Evolutionary conservation across 2,329 filamentous ascomycete genomes (phyloP), one percentile per base, ranked within the genome.

Genomic region (Alternaria conjuncta): DNA sequence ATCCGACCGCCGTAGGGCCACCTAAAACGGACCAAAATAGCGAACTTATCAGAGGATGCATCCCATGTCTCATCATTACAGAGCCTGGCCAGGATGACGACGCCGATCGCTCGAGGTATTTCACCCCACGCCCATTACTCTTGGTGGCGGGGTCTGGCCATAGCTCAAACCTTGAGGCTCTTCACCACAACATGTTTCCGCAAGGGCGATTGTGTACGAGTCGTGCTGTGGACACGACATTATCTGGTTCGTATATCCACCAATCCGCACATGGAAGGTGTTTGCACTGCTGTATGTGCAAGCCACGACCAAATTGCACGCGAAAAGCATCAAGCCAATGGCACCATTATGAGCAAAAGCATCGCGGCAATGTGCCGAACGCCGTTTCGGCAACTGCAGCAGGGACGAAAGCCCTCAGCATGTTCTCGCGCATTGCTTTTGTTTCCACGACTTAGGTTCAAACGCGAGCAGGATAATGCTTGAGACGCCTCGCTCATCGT

Each of bases 341-440:
- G 23, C 56, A 32, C n/a, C 53, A 32, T 13, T 21, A 23, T 50
- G 57, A 57, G 46, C 36, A 32, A 55, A 25, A 61, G 60, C 55
- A 56, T 47, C 54, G 43, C 61, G 30, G 28, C 13, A 57, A 64
- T 61, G 55, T 67, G 64, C 68, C 66, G 67, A 69, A 49, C 49
- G 44, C 36, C 25, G 49, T 63, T 69, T 30, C 71, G 72, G 75
- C 71, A 74, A 62, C 71, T 67, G 47, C 53, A 61, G 61, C 28
- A 57, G 50, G 55, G 28, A 51, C 47, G 54, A 61, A 67, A 70
- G 66, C 74, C 73, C 55, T 61, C 64, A 63, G 54, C 54, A 58
- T 68, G 72, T 71, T 69, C n/a, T 47, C 30, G n/a, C 21, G 43
- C 25, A 53, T 78, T 74, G 71, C 71, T 75, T 75, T 57, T 75